Evolutionary conservation across 805 yeast genomes (phyloP), one percentile per base, ranked within the genome.

Genomic region (Yarrowia porcina): DNA sequence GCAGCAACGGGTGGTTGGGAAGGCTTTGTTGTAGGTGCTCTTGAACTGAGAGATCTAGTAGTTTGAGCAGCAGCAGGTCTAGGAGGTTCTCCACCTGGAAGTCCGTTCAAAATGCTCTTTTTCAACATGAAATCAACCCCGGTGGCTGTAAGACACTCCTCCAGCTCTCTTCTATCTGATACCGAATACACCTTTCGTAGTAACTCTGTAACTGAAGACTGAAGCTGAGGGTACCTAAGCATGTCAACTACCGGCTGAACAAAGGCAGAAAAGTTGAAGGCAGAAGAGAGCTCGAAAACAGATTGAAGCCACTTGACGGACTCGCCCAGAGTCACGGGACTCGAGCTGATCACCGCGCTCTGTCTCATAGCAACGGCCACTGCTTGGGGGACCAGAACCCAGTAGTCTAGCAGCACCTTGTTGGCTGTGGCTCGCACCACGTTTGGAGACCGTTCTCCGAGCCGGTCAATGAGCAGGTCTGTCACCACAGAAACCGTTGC

Each of bases 391-490:
- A 27, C 28, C 5, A 67, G 13, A 73, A 73, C 20, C 80, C 80
- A 78, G 63, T 73, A 68, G 47, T 75, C 79, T 13, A 68, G 66
- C 11, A 76, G 64, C 63, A 73, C 72, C 36, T 69, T 66, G 23
- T 66, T 64, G 15, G 76, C 74, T 21, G 72, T 67, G 11, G 68
- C 66, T 50, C 69, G 64, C 23, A 71, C 65, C 23, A 71, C 65
- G 10, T 70, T 65, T 5, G 67, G 41, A 60, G 67, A 69, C 21
- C 65, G 57, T 28, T 71, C 75, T 28, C 76, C 75, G 32, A 75
- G 64, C 4, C 73, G 67, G 21, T 69, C 70, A 11, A 77, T 65
- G 54, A 79, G 66, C 11, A 70, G 61, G 4, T 76, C 75, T 20
- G 49, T 56, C 1, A 59, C 44, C 13, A 36, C 54, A 4, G 23